Evolutionary conservation across 305 asterid genomes (phyloP), one percentile per base, ranked within the genome.

Genomic region (Fraxinus xanthoxyloides): DNA sequence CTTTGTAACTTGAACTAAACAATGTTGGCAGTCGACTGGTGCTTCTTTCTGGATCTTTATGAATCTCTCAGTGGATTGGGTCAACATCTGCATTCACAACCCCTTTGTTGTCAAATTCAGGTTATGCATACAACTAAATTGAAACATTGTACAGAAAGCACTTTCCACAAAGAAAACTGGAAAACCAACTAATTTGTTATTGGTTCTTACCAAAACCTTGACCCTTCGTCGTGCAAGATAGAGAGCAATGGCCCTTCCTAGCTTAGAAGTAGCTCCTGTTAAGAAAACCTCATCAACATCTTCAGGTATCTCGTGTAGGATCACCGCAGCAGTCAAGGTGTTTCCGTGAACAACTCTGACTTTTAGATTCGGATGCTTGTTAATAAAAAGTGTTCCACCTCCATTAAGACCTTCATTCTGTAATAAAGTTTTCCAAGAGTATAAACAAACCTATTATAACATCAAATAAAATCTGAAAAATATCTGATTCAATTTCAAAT

Each of bases 291-390:
- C 95, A 38, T 87, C 79, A 3, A 93, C 94, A 70, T 90, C 91
- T 75, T 24, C 77, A 84, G 97, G 98, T 63, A 95, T 88, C 81
- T 90, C 93, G 19, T 90, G 83, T 23, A 95, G 87, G 86, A 92
- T 93, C 82, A 92, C 99, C 17, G 97, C 98, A 13, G 98, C 97
- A 34, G 98, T 95, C 82, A 95, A 84, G 82, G 98, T 95, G 92
- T 95, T 95, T 28, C 98, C 99, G 79, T 95, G 99, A 86, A 95
- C 99, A 7, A 95, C 99, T 40, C 97, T 82, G 46, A 95, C 99
- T 85, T 84, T 91, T 69, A 93, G 97, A 84, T 93, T 76, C 0
- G 95, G 97, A 86, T 92, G 95, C 86, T 95, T 95, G 84, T 88
- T 88, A 0, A 88, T 89, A 76, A 95, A 95, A 65, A 92, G 93